Conservation (phyloP, 805 yeast genomes). For the Schwanniomyces sp. region DNA sequence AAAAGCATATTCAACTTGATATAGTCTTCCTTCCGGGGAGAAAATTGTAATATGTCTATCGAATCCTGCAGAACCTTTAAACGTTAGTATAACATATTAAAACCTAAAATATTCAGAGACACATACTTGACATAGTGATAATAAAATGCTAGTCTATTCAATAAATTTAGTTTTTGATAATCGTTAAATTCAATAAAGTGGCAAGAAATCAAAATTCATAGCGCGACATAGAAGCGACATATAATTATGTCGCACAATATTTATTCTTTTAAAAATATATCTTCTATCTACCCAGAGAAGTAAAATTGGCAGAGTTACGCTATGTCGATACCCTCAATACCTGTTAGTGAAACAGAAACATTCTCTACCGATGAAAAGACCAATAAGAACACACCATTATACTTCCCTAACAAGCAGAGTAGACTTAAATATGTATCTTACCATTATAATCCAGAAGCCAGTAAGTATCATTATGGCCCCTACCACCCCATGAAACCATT, state of each 20-base stretch:
- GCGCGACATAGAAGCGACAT: neutral
- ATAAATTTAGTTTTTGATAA: neutral
- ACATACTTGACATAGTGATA: constrained; percentile 27
- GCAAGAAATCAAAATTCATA: constrained; percentile 1
- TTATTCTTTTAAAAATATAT: neutral
- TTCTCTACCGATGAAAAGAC: constrained; percentile 37
- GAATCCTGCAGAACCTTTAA: constrained; percentile 82
- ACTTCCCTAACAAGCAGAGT: constrained; percentile 16
- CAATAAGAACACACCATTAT: constrained; percentile 30
- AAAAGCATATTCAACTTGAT: constrained; percentile 97
- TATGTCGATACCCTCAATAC: constrained; percentile 10
- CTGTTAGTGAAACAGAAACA: constrained; percentile 22
- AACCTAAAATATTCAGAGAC: too few species aligned
- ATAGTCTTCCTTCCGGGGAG: constrained; percentile 97
- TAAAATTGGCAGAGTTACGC: neutral
- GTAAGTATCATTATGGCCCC: constrained; percentile 86
- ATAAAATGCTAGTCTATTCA: neutral
- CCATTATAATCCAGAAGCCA: constrained; percentile 80
- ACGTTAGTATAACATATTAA: constrained; percentile 37
- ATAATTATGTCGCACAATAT: constrained; percentile 2
- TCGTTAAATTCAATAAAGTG: constrained; percentile 1
- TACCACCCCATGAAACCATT: constrained; percentile 99
- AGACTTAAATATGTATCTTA: constrained; percentile 71
- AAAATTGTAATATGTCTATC: constrained; percentile 98
- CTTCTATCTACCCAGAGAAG: neutral